Evolutionary conservation across 768 basidiomycete genomes (phyloP).

Genomic region (Podaxis carcinomalis): DNA sequence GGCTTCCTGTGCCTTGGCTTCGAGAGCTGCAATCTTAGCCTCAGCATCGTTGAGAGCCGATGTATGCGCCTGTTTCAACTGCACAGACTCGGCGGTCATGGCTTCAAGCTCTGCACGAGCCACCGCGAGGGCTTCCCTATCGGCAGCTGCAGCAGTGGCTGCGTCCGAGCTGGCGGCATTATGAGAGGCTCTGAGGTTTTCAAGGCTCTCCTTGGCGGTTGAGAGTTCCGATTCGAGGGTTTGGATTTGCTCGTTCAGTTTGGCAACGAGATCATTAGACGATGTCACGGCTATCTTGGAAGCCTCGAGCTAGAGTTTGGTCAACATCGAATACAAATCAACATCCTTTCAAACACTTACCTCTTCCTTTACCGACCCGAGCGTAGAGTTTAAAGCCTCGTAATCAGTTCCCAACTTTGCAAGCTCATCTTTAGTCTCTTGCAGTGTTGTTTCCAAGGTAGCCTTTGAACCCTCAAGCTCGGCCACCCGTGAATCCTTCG

Average conservation of each 20-base stretch:
- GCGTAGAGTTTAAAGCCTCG: slow-evolving; percentile 26
- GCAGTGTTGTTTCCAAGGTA: slow-evolving; percentile 44
- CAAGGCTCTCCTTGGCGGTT: slow-evolving; percentile 49
- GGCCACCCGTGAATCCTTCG: slow-evolving; percentile 39
- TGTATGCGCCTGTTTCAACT: slow-evolving; percentile 46
- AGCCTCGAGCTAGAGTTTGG: slow-evolving; percentile 42
- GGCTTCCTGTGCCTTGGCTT: slow-evolving; percentile 38
- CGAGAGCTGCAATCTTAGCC: slow-evolving; percentile 41
- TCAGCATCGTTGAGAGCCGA: slow-evolving; percentile 44
- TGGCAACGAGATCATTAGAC: slow-evolving; percentile 44
- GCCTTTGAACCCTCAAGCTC: slow-evolving; percentile 47
- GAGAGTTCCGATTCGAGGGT: slow-evolving; percentile 46
- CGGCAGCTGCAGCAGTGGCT: slow-evolving; percentile 48
- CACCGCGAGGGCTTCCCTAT: slow-evolving; percentile 60
- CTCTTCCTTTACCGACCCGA: slow-evolving; percentile 44
- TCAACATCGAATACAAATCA: background rate
- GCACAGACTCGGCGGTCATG: slow-evolving; percentile 46
- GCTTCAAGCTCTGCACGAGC: slow-evolving; percentile 59
- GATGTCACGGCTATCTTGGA: slow-evolving; percentile 34
- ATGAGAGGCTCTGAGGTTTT: slow-evolving; percentile 42
- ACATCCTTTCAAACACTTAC: slow-evolving; percentile 30
- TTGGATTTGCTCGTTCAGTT: slow-evolving; percentile 46
- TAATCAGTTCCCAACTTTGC: slow-evolving; percentile 29
- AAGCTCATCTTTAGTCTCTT: slow-evolving; percentile 36
- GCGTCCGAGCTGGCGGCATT: slow-evolving; percentile 39